A percentile compares a stretch with the other conserved stretches of the same genome.
Conservation (phyloP, 2,329 filamentous ascomycete genomes). For the Teratosphaeria viscida region DNA sequence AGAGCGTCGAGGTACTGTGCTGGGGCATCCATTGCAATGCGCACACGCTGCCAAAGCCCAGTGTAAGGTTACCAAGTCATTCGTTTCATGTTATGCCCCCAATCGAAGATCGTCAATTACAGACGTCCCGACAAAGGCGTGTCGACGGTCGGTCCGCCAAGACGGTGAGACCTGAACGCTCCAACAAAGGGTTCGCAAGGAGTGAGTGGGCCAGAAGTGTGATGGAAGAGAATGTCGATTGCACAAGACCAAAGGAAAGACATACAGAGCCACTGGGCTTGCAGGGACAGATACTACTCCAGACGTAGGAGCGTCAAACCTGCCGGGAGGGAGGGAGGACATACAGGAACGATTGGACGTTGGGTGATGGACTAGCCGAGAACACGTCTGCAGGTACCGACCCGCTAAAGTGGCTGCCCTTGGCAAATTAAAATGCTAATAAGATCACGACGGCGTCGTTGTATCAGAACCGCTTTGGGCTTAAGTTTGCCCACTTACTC, state of each 20-base stretch:
- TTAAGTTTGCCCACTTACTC: background rate
- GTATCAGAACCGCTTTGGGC: background rate
- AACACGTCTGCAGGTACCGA: background rate
- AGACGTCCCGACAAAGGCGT: background rate
- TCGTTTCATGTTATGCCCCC: background rate
- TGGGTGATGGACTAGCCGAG: background rate
- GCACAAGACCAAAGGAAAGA: background rate
- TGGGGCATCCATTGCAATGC: slow-evolving; percentile 12
- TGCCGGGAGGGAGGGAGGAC: background rate
- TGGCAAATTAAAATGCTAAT: background rate
- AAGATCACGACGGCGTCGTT: background rate
- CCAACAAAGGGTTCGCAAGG: background rate
- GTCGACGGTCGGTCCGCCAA: background rate
- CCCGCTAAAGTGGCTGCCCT: background rate
- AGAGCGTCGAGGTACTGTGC: slow-evolving; percentile 10
- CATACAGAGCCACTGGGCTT: background rate
- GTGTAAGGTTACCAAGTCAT: background rate
- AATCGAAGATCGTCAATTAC: background rate
- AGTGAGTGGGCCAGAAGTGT: background rate
- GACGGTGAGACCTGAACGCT: background rate
- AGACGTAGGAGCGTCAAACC: background rate
- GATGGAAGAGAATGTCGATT: background rate
- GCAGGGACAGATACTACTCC: background rate
- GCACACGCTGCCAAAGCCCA: slow-evolving; percentile 1
- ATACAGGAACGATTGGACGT: background rate